Evolutionary conservation across 169 alveolate species (phyloP).

Genomic region (Plasmodium fragile): DNA sequence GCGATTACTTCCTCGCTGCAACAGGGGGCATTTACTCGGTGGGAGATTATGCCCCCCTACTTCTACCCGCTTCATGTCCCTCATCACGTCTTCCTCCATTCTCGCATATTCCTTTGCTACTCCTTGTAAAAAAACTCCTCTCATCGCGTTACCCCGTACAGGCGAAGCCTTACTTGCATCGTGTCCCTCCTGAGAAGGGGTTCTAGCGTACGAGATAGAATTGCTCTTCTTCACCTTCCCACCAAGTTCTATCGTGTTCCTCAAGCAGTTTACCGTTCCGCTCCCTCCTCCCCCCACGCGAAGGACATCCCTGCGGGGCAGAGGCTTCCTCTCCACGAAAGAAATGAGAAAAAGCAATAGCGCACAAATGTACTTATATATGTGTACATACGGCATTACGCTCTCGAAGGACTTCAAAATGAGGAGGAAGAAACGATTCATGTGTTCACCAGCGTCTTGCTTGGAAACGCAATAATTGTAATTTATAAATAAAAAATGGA

Average conservation of each 20-base stretch:
- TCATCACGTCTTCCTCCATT: background rate
- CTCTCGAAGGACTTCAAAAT: slow-evolving; percentile 22
- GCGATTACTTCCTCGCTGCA: background rate
- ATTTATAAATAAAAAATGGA: slow-evolving; percentile 46
- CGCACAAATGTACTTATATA: slow-evolving; percentile 53
- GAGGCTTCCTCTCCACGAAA: slow-evolving; percentile 21
- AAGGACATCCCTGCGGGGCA: slow-evolving; percentile 4
- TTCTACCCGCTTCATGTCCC: background rate
- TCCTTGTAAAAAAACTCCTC: background rate
- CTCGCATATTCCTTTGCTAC: background rate
- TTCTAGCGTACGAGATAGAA: background rate
- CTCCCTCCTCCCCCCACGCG: background rate
- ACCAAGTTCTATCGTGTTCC: too few relatives aligned
- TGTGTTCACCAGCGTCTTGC: background rate
- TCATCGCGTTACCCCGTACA: background rate
- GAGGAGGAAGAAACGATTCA: background rate
- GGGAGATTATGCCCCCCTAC: background rate
- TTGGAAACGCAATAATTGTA: slow-evolving; percentile 67
- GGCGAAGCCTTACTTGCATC: background rate
- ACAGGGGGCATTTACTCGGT: background rate
- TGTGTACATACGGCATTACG: slow-evolving; percentile 18
- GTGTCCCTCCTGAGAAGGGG: background rate
- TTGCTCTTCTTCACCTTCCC: background rate
- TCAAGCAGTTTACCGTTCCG: background rate
- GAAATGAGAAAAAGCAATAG: slow-evolving; percentile 23